Conservation (phyloP, 495 filamentous ascomycete species). For the Podospora pseudoanserina region DNA sequence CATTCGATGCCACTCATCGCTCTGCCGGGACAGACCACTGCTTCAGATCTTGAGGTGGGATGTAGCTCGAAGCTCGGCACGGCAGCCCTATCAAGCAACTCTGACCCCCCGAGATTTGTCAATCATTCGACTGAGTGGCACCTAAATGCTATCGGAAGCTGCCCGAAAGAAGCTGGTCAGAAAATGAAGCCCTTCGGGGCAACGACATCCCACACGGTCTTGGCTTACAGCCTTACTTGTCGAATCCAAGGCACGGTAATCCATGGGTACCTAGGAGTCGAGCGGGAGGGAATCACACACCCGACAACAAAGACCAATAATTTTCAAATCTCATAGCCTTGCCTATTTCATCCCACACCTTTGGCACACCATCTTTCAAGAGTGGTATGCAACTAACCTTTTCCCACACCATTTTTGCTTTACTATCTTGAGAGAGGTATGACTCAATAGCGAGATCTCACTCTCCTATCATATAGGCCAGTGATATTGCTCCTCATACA, state of each 20-base stretch:
- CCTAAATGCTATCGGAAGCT: not conserved
- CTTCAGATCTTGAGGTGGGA: not conserved
- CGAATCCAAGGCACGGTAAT: not conserved
- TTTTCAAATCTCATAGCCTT: not conserved
- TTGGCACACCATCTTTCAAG: not conserved
- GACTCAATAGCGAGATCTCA: not conserved
- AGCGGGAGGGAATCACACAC: not conserved
- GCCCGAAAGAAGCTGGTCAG: not conserved
- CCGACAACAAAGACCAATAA: not conserved
- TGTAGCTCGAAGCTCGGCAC: not conserved
- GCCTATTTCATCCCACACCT: not conserved
- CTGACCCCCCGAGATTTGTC: not conserved
- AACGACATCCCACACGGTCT: not conserved
- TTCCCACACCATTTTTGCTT: not conserved
- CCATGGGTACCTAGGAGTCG: not conserved
- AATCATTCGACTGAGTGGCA: not conserved
- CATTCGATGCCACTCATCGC: not conserved
- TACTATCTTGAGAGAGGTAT: not conserved
- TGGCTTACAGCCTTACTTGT: not conserved
- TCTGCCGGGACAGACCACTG: not conserved
- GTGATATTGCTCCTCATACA: not conserved
- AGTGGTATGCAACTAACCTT: not conserved
- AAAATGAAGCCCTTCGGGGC: not conserved
- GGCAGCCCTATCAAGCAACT: not conserved
- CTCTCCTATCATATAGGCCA: not conserved